A percentile compares a stretch with the other conserved stretches of the same genome.
These are phyloP conservation scores for Phytophthora tentaculata DNA, from an alignment of 352 stramenopile species.

Conservation along the genomic window DNA sequence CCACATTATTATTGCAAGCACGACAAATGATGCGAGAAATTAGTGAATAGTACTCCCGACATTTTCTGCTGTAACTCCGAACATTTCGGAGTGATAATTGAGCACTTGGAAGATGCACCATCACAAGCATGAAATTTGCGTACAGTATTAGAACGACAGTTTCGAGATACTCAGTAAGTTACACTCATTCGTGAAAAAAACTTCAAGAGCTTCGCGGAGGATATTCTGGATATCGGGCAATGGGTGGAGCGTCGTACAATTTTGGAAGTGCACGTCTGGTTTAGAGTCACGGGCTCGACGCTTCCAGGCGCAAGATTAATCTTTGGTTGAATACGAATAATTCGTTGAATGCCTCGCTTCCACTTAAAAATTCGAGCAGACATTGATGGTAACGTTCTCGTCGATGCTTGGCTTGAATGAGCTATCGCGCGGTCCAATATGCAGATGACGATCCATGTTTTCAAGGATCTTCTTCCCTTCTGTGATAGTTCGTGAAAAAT, in stretches of 20 bases:
- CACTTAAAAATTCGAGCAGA: background rate
- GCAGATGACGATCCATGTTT: background rate
- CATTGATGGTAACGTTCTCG: background rate
- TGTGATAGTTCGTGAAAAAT: background rate
- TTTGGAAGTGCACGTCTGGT: background rate
- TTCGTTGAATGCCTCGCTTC: background rate
- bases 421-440: background rate
- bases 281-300: background rate
- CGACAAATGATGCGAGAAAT: background rate
- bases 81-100: background rate
- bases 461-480: background rate
- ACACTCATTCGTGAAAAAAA: background rate
- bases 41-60: background rate
- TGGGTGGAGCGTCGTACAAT: background rate
- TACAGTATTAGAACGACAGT: background rate
- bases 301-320: background rate
- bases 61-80: background rate
- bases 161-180: conserved; percentile 1
- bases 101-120: background rate
- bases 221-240: background rate
- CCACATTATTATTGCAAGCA: background rate
- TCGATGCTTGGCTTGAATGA: background rate
- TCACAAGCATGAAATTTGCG: background rate
- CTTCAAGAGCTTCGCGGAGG: background rate
- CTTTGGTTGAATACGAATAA: background rate